These are phyloP conservation scores for Vinca major DNA, from an alignment of 305 asterid species.

Conservation along the genomic window DNA sequence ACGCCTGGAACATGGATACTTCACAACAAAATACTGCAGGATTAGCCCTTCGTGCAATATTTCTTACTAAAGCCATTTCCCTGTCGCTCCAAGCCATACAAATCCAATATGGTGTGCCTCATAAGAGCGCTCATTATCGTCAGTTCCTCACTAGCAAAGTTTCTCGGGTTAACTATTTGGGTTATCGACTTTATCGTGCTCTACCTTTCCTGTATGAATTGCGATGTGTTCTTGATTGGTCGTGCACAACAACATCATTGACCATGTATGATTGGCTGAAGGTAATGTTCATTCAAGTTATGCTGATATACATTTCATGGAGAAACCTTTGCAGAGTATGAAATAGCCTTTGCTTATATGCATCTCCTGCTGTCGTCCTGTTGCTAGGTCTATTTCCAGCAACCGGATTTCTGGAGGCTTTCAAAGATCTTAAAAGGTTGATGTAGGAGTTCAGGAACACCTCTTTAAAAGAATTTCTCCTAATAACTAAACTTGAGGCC, in stretches of 20 bases:
- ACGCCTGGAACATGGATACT: slow-evolving; percentile 82
- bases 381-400: not conserved
- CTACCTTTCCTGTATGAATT: slow-evolving; percentile 90
- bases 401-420: not conserved
- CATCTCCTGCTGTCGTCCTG: not conserved
- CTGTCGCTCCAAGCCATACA: slow-evolving; percentile 89
- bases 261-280: slow-evolving; percentile 99
- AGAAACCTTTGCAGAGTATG: not conserved
- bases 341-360: not conserved
- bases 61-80: slow-evolving; percentile 82
- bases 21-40: slow-evolving; percentile 82
- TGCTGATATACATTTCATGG: not conserved
- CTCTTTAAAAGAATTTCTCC: not conserved
- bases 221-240: slow-evolving; percentile 98
- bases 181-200: slow-evolving; percentile 93
- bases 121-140: slow-evolving; percentile 86
- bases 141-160: slow-evolving; percentile 93
- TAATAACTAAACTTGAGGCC: not conserved
- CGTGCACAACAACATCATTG: slow-evolving; percentile 86
- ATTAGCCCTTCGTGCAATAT: slow-evolving; percentile 83
- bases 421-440: not conserved
- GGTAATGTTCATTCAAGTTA: slow-evolving; percentile 29
- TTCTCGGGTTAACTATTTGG: slow-evolving; percentile 71
- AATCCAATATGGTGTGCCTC: slow-evolving; percentile 80
- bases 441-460: not conserved